A percentile compares a stretch with the other conserved stretches of the same genome.
phyloP scores from a whole-genome alignment of 164 flowering plant species.

The Sedum album region DNA sequence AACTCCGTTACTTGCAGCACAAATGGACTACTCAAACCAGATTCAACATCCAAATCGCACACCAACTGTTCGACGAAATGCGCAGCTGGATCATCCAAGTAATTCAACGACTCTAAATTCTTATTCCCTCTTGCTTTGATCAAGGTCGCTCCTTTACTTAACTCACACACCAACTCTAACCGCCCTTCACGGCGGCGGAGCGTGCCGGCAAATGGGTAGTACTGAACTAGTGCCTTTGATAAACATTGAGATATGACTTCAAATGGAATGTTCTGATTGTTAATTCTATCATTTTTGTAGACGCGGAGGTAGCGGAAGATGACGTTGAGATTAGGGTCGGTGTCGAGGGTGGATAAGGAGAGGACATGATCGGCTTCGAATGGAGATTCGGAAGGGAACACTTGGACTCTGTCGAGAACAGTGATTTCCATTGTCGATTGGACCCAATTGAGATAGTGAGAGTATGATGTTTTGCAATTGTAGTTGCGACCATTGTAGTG shows the following conservation, averaged over 20 bases:
- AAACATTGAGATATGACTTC: constrained; percentile 48
- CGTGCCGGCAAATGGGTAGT: constrained; percentile 55
- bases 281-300: constrained; percentile 16
- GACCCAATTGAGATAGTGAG: neutral
- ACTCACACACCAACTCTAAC: constrained; percentile 33
- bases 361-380: constrained; percentile 40
- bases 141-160: constrained; percentile 34
- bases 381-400: constrained; percentile 38
- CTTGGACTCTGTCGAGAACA: constrained; percentile 18
- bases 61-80: constrained; percentile 34
- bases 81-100: constrained; percentile 37
- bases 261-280: constrained; percentile 24
- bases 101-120: constrained; percentile 29
- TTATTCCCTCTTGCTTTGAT: constrained; percentile 29
- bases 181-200: constrained; percentile 30
- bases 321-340: constrained; percentile 53
- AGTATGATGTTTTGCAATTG: neutral
- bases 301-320: constrained; percentile 65
- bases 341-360: constrained; percentile 60
- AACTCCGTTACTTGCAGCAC: constrained; percentile 48
- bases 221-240: constrained; percentile 43
- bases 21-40: constrained; percentile 33
- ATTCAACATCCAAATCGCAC: constrained; percentile 31
- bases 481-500: too few species aligned
- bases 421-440: constrained; percentile 29